These are phyloP conservation scores for Oryza nivara DNA, from an alignment of 176 grass and related monocot species.

Conservation along the genomic window DNA sequence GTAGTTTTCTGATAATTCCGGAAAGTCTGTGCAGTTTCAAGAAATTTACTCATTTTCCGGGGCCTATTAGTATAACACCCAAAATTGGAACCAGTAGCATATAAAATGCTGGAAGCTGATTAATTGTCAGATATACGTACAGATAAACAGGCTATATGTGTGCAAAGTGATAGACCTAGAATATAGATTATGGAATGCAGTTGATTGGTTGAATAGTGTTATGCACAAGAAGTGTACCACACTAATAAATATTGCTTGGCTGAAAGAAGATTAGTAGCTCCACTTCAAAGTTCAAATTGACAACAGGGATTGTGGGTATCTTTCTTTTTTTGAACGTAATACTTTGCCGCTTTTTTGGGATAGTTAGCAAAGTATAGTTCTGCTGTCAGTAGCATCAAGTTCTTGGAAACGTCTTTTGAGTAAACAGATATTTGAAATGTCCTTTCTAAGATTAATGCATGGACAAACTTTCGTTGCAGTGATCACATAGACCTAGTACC, in stretches of 20 bases:
- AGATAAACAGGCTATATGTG: not conserved
- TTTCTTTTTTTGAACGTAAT: not conserved
- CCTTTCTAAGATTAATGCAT: not conserved
- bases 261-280: not conserved
- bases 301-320: not conserved
- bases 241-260: not conserved
- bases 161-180: not conserved
- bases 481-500: not conserved
- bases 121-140: conserved; percentile 21
- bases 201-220: not conserved
- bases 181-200: not conserved
- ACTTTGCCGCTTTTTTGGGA: not conserved
- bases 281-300: conserved; percentile 6
- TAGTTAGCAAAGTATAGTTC: not conserved
- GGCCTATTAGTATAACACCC: not conserved
- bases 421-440: not conserved
- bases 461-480: not conserved
- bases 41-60: not conserved
- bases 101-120: not conserved
- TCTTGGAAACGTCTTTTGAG: not conserved
- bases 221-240: not conserved
- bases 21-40: not conserved
- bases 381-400: not conserved
- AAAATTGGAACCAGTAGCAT: conserved; percentile 1
- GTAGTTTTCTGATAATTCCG: not conserved